Evolutionary conservation across 257 asterid genomes (phyloP).

Genomic region (Primulina tabacum): DNA sequence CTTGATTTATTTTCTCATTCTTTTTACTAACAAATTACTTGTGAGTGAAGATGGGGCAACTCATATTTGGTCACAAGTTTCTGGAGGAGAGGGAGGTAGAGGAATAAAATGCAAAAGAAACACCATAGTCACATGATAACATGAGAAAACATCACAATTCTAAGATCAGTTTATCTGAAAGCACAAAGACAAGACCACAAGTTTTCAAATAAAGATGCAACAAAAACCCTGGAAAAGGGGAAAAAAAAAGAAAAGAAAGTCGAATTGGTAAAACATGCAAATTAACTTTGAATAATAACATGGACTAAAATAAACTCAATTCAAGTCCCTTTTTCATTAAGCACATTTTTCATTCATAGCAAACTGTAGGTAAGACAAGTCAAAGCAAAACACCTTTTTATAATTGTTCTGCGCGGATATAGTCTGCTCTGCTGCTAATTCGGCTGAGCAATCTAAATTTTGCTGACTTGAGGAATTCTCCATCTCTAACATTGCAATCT

Average conservation of each 20-base stretch:
- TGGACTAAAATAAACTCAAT: neutral
- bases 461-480: conserved; percentile 80
- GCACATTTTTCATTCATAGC: conserved; percentile 20
- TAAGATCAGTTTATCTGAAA: no score
- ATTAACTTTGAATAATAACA: no score
- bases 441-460: conserved; percentile 53
- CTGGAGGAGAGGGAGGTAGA: neutral
- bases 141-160: no score
- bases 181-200: no score
- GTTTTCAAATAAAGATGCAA: no score
- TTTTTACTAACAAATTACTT: neutral
- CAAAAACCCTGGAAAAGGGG: no score
- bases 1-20: neutral
- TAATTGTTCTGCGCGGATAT: conserved; percentile 58
- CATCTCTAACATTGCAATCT: conserved; percentile 72
- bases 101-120: neutral
- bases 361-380: conserved; percentile 19
- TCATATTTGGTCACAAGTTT: neutral
- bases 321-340: neutral
- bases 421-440: conserved; percentile 63
- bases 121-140: no score
- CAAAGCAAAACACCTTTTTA: conserved; percentile 53
- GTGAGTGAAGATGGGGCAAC: neutral
- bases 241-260: no score
- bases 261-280: no score